Evolutionary conservation across 179 eudicot species (phyloP).

Genomic region (Silene noctiflora): DNA sequence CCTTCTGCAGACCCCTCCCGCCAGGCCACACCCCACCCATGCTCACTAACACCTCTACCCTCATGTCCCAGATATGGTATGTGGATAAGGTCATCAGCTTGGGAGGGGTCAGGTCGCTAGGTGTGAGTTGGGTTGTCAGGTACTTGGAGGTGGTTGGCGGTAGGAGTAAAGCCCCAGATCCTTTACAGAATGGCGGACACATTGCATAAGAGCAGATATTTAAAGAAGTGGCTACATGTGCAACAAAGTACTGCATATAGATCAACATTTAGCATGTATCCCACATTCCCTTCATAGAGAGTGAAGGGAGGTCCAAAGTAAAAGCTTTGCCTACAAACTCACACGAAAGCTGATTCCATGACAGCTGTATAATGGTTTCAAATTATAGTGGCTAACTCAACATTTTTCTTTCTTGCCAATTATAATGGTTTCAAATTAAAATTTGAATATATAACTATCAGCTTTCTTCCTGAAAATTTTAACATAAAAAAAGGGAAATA

Average conservation of each 20-base stretch:
- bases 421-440: no score
- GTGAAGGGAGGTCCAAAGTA: background rate
- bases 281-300: background rate
- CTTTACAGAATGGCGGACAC: background rate
- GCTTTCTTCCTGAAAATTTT: background rate
- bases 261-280: background rate
- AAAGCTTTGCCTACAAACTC: background rate
- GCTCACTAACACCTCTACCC: background rate
- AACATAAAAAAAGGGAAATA: background rate
- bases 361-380: no score
- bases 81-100: background rate
- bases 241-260: no score
- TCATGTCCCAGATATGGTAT: background rate
- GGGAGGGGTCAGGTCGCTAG: background rate
- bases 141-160: background rate
- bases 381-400: no score
- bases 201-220: background rate
- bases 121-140: background rate
- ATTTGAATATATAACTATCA: no score
- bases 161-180: background rate
- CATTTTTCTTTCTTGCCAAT: no score
- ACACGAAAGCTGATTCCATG: background rate
- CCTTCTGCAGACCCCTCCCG: background rate
- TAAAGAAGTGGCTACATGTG: no score
- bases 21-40: background rate